phyloP scores from a whole-genome alignment of 2,329 filamentous ascomycete genomes.

The Pseudogymnoascus sp. region DNA sequence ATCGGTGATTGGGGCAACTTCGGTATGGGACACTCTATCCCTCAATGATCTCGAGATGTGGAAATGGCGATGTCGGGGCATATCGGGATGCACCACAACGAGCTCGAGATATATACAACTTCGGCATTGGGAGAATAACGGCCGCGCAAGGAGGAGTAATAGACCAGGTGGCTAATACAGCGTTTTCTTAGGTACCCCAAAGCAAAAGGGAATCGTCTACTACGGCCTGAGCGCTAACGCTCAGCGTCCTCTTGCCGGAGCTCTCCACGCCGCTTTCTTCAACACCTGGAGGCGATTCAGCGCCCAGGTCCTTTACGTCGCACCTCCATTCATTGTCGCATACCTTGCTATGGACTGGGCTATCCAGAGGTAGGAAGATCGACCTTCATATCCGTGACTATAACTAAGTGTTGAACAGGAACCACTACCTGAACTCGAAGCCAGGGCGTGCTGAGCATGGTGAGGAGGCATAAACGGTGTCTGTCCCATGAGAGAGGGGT shows the following conservation, averaged over 20 bases:
- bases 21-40: slow-evolving; percentile 23
- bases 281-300: slow-evolving; percentile 87
- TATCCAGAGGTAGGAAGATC: slow-evolving; percentile 63
- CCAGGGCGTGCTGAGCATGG: slow-evolving; percentile 52
- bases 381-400: neutral
- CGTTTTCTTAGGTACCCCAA: slow-evolving; percentile 42
- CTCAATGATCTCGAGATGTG: neutral
- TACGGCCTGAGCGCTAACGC: slow-evolving; percentile 83
- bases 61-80: neutral
- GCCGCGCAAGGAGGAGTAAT: neutral
- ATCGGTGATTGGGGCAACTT: slow-evolving; percentile 30
- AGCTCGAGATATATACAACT: neutral
- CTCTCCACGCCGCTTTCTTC: slow-evolving; percentile 78
- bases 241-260: slow-evolving; percentile 78
- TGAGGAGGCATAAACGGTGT: slow-evolving; percentile 32
- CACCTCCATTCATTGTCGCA: slow-evolving; percentile 67
- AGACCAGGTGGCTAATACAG: slow-evolving; percentile 23
- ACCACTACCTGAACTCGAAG: slow-evolving; percentile 78
- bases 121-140: neutral
- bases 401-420: slow-evolving; percentile 42
- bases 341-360: slow-evolving; percentile 91
- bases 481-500: neutral
- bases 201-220: slow-evolving; percentile 57
- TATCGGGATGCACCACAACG: slow-evolving; percentile 1
- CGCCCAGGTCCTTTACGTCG: slow-evolving; percentile 82